Evolutionary conservation across 2,329 filamentous ascomycete species (phyloP), one percentile per base, ranked within the genome.

Genomic region (Helicocarpus griseus): DNA sequence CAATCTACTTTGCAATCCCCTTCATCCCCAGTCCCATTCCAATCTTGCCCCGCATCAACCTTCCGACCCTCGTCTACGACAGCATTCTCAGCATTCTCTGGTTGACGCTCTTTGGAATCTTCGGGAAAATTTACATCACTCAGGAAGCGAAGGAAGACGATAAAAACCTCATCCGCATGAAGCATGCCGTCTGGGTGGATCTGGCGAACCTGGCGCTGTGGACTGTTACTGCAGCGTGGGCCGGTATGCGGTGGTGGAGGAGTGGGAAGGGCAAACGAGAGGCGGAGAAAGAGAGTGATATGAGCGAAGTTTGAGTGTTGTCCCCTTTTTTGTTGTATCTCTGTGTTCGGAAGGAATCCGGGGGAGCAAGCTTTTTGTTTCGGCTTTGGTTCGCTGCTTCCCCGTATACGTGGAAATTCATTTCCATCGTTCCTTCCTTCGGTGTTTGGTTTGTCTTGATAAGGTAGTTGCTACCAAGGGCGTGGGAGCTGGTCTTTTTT

Each of bases 131-230:
- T 76, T 95, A 85, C 73, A 86, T 95, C 63, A 22, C 44, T 29
- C 66, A 83, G 0, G 52, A 41, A 6, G 53, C 46, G 4, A 19
- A 53, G 13, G 51, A 49, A 4, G 52, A 48, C 17, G 77, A 87
- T 63, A 60, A 61, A 38, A 82, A 77, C 47, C 77, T 91, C 52
- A 71, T 75, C 58, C 78, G 87, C 52, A 95, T 95, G 89, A 89
- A 89, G 72, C 82, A 84, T 63, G 87, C 88, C 4, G 87, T 93
- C 14, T 95, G 87, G 86, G 76, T 95, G 43, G 86, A 91, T 66
- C 68, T 95, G 48, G 73, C 79, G 44, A 87, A 85, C 65, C 78
- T 88, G 66, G 64, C 88, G 13, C 74, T 95, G 48, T 95, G 89
- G 89, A 70, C 89, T 47, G 67, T 83, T 44, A 82, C 80, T 2